Evolutionary conservation across 176 grass and related monocot species (phyloP), one percentile per base, ranked within the genome.

Genomic region (Themeda triandra): DNA sequence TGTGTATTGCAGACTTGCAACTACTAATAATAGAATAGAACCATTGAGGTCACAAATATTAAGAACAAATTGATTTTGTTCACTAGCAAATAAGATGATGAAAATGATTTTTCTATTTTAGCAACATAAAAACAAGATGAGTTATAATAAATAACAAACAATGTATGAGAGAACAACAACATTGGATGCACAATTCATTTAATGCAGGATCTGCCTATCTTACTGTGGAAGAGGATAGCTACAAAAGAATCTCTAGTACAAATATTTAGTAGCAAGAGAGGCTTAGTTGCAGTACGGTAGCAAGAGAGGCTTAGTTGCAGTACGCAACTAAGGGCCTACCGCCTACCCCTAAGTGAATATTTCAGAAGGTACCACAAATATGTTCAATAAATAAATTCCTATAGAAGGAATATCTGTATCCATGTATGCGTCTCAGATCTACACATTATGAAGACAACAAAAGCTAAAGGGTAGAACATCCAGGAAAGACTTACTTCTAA

Each of bases 401-500:
- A 27, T 48, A 10, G 46, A 48, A 69, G n/a, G 75, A 60, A 40
- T 45, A 27, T 30, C 11, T 6, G 28, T 64, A 42, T 29, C 41
- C 2, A 49, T 56, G 2, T 14, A 71, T 8, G 27, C 40, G 63
- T 29, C 36, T 19, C 41, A 42, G 35, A 33, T 70, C 27, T 11
- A 49, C 18, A 42, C 12, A 31, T 68, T n/a, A 4, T 69, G 24
- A 31, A 66, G 63, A 18, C 13, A 42, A n/a, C 24, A 60, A 67
- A 84, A 18, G 6, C 1, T n/a, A 28, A 32, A 80, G 13, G 4
- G 64, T 56, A n/a, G n/a, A 68, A 76, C 6, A 9, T 60, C 62
- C 30, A 80, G 73, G 24, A 76, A 67, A 78, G 13, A 85, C 80
- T 90, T 95, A 89, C 95, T 94, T 98, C 95, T 65, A 98, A 80